Conservation (phyloP, 2,329 filamentous ascomycete species). For the Malbranchea zuffiana region DNA sequence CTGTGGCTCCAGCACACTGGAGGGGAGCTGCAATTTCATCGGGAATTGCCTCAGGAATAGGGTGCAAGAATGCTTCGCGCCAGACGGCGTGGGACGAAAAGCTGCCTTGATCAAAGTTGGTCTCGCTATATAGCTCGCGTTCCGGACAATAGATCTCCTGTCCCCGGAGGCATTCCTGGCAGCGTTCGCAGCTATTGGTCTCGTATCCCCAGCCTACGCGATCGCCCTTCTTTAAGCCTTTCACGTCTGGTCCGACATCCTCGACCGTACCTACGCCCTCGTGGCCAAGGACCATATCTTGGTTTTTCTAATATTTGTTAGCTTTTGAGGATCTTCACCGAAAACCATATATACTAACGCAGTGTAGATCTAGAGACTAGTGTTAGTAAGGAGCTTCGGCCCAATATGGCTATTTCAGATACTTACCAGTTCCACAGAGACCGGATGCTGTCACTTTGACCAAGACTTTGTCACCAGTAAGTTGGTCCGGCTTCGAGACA, state of each 20-base stretch:
- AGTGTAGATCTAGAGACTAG: slow-evolving; percentile 7
- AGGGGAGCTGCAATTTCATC: slow-evolving; percentile 38
- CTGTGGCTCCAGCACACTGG: slow-evolving; percentile 43
- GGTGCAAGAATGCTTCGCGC: slow-evolving; percentile 30
- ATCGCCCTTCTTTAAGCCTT: slow-evolving; percentile 30
- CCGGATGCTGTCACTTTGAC: slow-evolving; percentile 56
- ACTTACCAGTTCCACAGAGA: slow-evolving; percentile 51
- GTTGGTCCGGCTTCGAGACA: slow-evolving; percentile 1
- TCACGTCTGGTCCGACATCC: slow-evolving; percentile 22
- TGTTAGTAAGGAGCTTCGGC: background rate
- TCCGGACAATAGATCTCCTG: slow-evolving; percentile 20
- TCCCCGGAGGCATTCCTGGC: slow-evolving; percentile 24
- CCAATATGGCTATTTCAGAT: slow-evolving; percentile 23
- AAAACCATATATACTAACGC: background rate
- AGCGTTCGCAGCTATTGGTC: slow-evolving; percentile 14
- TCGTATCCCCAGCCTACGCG: slow-evolving; percentile 35
- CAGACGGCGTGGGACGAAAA: slow-evolving; percentile 31
- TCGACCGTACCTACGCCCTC: slow-evolving; percentile 30
- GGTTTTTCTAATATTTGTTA: slow-evolving; percentile 10
- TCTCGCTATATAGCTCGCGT: slow-evolving; percentile 27
- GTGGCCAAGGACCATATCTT: slow-evolving; percentile 26
- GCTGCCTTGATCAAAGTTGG: slow-evolving; percentile 30
- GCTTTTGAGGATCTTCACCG: background rate
- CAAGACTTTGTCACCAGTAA: slow-evolving; percentile 38
- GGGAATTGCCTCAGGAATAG: slow-evolving; percentile 37